Percentiles rank a stretch among this genome's conserved stretches.
Conservation (phyloP, 1,139 yeast species). For the Nakaseomyces delphensis region DNA sequence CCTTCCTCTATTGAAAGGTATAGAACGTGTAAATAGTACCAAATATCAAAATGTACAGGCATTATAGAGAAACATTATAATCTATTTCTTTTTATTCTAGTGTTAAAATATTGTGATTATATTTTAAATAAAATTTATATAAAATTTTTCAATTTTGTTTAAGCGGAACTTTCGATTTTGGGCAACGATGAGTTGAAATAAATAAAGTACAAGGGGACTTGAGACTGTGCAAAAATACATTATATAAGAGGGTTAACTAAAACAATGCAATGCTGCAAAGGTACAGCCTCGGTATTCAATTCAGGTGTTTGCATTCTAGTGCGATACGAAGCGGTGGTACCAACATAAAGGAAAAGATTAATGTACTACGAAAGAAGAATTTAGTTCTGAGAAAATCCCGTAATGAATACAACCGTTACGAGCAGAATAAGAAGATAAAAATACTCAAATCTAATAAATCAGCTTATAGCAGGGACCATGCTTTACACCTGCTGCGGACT, state of each 20-base stretch:
- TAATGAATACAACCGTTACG: slow-evolving; percentile 18
- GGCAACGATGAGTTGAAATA: neutral
- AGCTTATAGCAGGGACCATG: slow-evolving; percentile 28
- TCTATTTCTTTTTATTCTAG: no score
- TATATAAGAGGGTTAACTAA: neutral
- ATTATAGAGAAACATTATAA: no score
- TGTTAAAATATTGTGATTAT: no score
- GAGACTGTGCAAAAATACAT: no score
- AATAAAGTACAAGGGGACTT: no score
- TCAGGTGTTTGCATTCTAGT: neutral
- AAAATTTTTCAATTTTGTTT: no score
- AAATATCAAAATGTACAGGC: no score
- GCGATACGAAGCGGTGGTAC: slow-evolving; percentile 11
- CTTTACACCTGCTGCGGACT: slow-evolving; percentile 20
- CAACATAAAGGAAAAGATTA: slow-evolving; percentile 20
- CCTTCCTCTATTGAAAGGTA: no score
- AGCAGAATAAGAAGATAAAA: slow-evolving; percentile 14
- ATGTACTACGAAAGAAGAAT: slow-evolving; percentile 15
- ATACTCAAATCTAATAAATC: slow-evolving; percentile 20
- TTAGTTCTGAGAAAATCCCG: slow-evolving; percentile 14
- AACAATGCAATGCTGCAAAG: slow-evolving; percentile 2
- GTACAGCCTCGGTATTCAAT: neutral
- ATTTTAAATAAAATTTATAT: no score
- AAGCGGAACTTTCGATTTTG: neutral
- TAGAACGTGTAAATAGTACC: neutral